Percentiles rank a stretch among this genome's conserved stretches.
phyloP scores from a whole-genome alignment of 345 rosid genomes.

The Eucalyptus pauciflora region DNA sequence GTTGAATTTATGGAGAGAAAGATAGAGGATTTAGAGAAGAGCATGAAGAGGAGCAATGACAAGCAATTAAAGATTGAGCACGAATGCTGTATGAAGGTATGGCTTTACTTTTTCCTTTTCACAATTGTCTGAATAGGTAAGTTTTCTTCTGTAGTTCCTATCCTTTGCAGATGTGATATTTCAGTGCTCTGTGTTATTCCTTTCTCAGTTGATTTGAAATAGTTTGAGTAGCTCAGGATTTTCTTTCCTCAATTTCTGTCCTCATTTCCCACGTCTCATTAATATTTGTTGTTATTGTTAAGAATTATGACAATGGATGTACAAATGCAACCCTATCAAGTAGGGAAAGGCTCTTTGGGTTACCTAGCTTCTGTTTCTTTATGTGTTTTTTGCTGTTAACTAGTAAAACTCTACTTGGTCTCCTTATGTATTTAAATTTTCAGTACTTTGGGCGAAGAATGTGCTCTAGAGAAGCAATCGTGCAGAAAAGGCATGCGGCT shows the following conservation, averaged over 20 bases:
- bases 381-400: not conserved
- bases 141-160: not conserved
- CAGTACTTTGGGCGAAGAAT: not conserved
- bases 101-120: not conserved
- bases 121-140: not conserved
- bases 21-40: constrained; percentile 85
- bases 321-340: not conserved
- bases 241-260: not conserved
- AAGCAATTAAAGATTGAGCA: constrained; percentile 78
- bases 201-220: not conserved
- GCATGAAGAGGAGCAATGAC: constrained; percentile 99
- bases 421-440: not conserved
- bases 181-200: not conserved
- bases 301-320: not conserved
- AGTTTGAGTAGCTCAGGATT: not conserved
- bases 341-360: not conserved
- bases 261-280: not conserved
- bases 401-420: not conserved
- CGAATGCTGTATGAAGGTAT: constrained; percentile 50
- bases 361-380: not conserved
- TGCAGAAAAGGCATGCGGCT: not conserved
- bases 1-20: constrained; percentile 72
- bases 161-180: not conserved
- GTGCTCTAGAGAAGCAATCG: not conserved
- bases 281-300: not conserved